Percentiles rank a stretch among this genome's conserved stretches.
Conservation (phyloP, 345 rosid genomes). For the Gossypioides kirkii region DNA sequence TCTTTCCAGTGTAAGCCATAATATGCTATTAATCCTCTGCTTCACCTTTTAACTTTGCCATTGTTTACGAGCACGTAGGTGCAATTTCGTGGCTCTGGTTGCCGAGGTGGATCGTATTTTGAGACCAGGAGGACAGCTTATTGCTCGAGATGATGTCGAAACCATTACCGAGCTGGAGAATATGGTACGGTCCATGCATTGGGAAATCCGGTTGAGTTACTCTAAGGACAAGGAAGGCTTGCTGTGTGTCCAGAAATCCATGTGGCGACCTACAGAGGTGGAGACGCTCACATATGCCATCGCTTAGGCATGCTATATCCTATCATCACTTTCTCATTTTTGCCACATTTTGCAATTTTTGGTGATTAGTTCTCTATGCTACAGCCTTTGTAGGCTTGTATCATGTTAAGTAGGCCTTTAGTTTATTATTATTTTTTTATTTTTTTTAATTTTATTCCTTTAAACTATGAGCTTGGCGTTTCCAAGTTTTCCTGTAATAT, state of each 20-base stretch:
- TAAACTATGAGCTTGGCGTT: neutral
- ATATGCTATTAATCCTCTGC: neutral
- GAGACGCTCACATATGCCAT: conserved; percentile 64
- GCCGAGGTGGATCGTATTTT: conserved; percentile 87
- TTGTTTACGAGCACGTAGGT: neutral
- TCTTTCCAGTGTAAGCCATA: neutral
- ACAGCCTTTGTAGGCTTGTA: conserved; percentile 12
- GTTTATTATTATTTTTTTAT: neutral
- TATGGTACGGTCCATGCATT: conserved; percentile 56
- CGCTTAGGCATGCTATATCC: conserved; percentile 27
- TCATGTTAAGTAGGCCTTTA: conserved; percentile 15
- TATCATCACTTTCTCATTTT: neutral
- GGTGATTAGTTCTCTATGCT: conserved; percentile 9
- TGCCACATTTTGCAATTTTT: neutral
- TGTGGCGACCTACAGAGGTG: conserved; percentile 73
- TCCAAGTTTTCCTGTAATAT: neutral
- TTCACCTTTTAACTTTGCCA: neutral
- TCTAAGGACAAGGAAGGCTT: conserved; percentile 79
- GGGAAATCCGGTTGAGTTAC: conserved; percentile 80
- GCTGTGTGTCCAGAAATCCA: conserved; percentile 72
- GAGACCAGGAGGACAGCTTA: conserved; percentile 82
- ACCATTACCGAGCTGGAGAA: conserved; percentile 51
- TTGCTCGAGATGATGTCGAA: conserved; percentile 62
- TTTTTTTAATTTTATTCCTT: neutral
- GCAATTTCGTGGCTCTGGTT: conserved; percentile 47